phyloP scores from a whole-genome alignment of 371 early-diverging fungal species.

The Apophysomyces elegans region DNA sequence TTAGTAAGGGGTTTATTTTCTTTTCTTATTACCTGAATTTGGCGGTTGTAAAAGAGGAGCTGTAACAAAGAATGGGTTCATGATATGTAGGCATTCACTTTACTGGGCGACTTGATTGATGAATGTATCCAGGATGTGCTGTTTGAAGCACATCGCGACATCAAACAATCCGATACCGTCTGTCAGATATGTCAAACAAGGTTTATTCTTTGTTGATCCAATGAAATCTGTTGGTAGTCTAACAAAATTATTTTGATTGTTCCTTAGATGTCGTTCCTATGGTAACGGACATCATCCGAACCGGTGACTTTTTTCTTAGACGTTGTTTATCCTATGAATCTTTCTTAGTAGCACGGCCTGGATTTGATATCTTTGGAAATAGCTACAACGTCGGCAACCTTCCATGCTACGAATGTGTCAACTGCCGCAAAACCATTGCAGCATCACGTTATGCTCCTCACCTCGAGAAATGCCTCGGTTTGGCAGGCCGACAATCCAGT shows the following conservation, averaged over 20 bases:
- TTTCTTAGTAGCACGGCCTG: slow-evolving; percentile 51
- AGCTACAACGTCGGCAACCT: slow-evolving; percentile 56
- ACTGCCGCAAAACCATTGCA: slow-evolving; percentile 78
- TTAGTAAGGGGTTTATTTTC: slow-evolving; percentile 21
- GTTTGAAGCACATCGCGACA: slow-evolving; percentile 68
- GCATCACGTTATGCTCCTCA: slow-evolving; percentile 85
- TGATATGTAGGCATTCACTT: slow-evolving; percentile 39
- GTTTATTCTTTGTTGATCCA: slow-evolving; percentile 30
- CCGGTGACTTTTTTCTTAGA: background rate
- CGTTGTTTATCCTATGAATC: slow-evolving; percentile 4
- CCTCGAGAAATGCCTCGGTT: slow-evolving; percentile 88
- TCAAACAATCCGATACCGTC: slow-evolving; percentile 51
- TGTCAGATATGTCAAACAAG: slow-evolving; percentile 77
- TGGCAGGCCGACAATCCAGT: slow-evolving; percentile 74
- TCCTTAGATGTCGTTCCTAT: slow-evolving; percentile 29
- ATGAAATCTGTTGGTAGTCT: background rate
- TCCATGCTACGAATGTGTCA: slow-evolving; percentile 77
- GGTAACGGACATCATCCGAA: slow-evolving; percentile 20
- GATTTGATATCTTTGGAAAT: slow-evolving; percentile 76
- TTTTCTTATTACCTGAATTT: too few species aligned
- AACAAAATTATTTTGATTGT: background rate
- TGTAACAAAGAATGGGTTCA: background rate
- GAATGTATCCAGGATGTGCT: slow-evolving; percentile 71
- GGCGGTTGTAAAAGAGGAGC: too few species aligned
- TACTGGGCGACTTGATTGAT: slow-evolving; percentile 62